Percentiles rank a stretch among this genome's conserved stretches.
Conservation (phyloP, 768 basidiomycete species). For the Amyloporia xantha region DNA sequence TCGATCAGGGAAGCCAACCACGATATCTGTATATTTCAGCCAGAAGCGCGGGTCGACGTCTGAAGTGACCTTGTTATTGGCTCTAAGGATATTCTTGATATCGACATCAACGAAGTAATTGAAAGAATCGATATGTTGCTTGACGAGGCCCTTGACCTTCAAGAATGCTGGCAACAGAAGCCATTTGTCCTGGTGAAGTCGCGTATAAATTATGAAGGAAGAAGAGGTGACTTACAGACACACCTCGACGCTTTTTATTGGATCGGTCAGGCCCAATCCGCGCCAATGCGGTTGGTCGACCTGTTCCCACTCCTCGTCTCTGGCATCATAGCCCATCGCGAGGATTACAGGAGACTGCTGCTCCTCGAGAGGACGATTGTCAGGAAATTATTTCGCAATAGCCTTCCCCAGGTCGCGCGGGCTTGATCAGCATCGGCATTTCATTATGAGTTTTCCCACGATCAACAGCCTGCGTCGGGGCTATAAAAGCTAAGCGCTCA, state of each 20-base stretch:
- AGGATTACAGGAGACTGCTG: background rate
- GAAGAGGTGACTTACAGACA: slow-evolving; percentile 20
- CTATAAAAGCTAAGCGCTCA: slow-evolving; percentile 4
- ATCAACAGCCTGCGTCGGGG: background rate
- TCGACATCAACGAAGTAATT: slow-evolving; percentile 98
- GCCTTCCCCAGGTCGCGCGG: background rate
- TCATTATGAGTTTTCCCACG: slow-evolving; percentile 3
- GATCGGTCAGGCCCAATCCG: slow-evolving; percentile 78
- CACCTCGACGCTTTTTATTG: slow-evolving; percentile 88
- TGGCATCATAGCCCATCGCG: slow-evolving; percentile 15
- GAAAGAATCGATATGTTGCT: slow-evolving; percentile 98
- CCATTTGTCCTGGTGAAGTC: slow-evolving; percentile 85
- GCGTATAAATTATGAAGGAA: slow-evolving; percentile 9
- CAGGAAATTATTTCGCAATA: background rate
- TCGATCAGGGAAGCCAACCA: slow-evolving; percentile 86
- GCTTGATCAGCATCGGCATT: background rate
- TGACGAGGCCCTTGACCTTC: slow-evolving; percentile 96
- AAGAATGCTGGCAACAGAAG: slow-evolving; percentile 92
- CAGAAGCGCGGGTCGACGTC: slow-evolving; percentile 96
- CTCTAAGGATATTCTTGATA: slow-evolving; percentile 92
- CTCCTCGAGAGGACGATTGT: background rate
- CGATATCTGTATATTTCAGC: slow-evolving; percentile 94
- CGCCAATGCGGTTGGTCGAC: slow-evolving; percentile 55
- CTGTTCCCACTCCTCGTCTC: slow-evolving; percentile 53
- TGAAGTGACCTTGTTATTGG: slow-evolving; percentile 89